Conservation (phyloP, 2,329 filamentous ascomycete species). For the Elsinoe ampelina region DNA sequence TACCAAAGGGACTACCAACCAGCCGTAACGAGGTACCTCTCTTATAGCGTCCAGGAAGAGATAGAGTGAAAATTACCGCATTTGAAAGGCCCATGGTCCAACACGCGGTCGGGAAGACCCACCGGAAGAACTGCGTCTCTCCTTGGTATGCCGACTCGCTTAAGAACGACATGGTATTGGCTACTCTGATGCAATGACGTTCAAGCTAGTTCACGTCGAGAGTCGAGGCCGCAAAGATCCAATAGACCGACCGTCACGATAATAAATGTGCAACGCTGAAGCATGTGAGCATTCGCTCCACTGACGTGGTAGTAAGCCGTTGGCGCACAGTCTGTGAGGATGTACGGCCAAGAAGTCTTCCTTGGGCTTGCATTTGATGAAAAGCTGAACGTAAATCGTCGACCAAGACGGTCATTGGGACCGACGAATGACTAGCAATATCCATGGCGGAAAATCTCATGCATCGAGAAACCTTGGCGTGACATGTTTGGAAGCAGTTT, state of each 20-base stretch:
- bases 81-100: neutral
- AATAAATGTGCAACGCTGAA: neutral
- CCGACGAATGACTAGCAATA: neutral
- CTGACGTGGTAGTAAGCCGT: neutral
- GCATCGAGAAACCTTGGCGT: constrained; percentile 11
- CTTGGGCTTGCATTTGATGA: neutral
- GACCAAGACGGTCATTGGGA: neutral
- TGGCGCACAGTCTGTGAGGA: neutral
- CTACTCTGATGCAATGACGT: neutral
- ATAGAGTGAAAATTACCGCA: neutral
- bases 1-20: too few species aligned
- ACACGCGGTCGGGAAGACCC: neutral
- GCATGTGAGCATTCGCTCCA: neutral
- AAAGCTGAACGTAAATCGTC: neutral
- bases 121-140: neutral
- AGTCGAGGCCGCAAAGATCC: neutral
- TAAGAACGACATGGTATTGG: neutral
- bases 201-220: neutral
- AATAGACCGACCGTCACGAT: neutral
- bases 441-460: neutral
- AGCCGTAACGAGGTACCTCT: too few species aligned
- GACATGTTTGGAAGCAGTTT: neutral
- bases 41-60: neutral
- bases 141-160: neutral
- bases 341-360: neutral